Conservation (phyloP, 2,329 filamentous ascomycete species). For the Daldinia sp. region DNA sequence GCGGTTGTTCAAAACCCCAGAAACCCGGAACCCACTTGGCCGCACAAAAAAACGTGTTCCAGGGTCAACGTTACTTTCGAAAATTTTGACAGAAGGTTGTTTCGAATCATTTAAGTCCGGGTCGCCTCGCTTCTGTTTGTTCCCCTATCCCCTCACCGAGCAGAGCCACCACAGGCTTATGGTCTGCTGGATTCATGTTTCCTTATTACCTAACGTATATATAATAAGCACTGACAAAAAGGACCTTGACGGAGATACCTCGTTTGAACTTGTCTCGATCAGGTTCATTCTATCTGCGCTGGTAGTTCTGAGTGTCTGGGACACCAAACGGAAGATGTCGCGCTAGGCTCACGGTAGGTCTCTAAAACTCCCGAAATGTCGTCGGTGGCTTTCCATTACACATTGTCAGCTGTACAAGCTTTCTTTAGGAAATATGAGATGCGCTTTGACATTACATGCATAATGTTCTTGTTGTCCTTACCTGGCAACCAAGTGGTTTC, state of each 20-base stretch:
- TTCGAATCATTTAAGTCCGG: slow-evolving; percentile 14
- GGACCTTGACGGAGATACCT: background rate
- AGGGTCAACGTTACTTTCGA: slow-evolving; percentile 18
- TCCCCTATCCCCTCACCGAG: slow-evolving; percentile 3
- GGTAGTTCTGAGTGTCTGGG: background rate
- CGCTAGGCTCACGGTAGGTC: slow-evolving; percentile 19
- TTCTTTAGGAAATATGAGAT: slow-evolving; percentile 11
- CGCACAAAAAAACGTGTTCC: slow-evolving; percentile 11
- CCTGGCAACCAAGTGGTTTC: slow-evolving; percentile 12
- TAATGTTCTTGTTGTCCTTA: slow-evolving; percentile 1
- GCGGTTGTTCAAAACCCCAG: slow-evolving; percentile 6
- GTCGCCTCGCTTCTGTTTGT: slow-evolving; percentile 3
- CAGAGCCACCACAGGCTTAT: background rate
- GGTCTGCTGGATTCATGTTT: background rate
- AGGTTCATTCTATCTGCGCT: slow-evolving; percentile 12
- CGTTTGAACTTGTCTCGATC: background rate
- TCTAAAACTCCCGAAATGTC: slow-evolving; percentile 19
- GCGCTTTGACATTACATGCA: slow-evolving; percentile 18
- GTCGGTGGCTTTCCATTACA: slow-evolving; percentile 15
- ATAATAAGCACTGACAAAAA: background rate
- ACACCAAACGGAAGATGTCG: slow-evolving; percentile 17
- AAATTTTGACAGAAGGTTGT: slow-evolving; percentile 25
- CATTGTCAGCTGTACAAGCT: slow-evolving; percentile 10
- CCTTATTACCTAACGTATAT: background rate
- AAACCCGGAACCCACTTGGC: slow-evolving; percentile 9